Base-by-base conservation (phyloP, 257 asterid species). In the Leptodermis oblonga region DNA sequence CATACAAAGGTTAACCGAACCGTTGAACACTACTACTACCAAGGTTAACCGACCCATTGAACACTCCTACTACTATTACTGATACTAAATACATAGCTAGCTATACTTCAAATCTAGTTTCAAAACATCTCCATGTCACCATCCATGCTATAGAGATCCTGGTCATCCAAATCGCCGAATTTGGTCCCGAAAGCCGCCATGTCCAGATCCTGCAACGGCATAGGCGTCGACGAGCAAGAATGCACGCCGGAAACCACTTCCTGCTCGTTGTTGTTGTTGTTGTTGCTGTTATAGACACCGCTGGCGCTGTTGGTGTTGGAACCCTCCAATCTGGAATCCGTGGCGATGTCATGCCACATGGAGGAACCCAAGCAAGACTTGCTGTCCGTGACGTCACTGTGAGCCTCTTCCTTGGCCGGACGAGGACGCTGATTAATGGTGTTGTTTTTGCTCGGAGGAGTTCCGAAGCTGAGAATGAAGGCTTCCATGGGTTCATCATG, bases 391-490 rank as follows among this genome's bases (percentile, higher is more conserved):
- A 23, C 37, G 22, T 69, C 76, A 56, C 72, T 78, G 8, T 43
- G 72, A 14, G 53, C 31, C 26, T 75, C 77, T 49, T 74, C 71
- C 36, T 72, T 52, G n/a, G n/a, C n/a, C n/a, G n/a, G n/a, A n/a
- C n/a, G n/a, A n/a, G n/a, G n/a, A n/a, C n/a, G n/a, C n/a, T n/a
- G n/a, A n/a, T n/a, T 52, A 30, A 52, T 52, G 23, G 23, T 22
- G 15, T 23, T 52, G 59, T 52, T 52, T 7, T 4, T 18, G 23
- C 7, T 60, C 52, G 26, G 78, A 39, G 39, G 20, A 11, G 18
- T n/a, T 23, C 81, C 74, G 25, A 87, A 87, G 64, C 82, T 72
- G n/a, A 86, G 77, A 0, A 84, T 23, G 62, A 70, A 80, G 65
- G 78, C 62, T 7, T 78, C 80, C 39, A 61, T 52, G 1, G 80